phyloP scores from a whole-genome alignment of 257 asterid species.

The Verbena officinalis region DNA sequence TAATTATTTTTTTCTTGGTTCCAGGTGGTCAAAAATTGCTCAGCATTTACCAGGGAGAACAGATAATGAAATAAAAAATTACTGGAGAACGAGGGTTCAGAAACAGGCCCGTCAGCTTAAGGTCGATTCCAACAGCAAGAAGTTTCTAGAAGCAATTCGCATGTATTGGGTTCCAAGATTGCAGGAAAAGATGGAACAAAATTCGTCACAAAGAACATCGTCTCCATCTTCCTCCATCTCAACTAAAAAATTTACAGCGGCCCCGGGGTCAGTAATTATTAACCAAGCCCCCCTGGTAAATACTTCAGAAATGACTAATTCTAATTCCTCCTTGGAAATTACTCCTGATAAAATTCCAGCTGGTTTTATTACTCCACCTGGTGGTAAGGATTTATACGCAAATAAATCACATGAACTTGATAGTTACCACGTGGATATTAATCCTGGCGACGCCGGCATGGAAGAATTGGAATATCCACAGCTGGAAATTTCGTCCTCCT shows the following conservation, averaged over 20 bases:
- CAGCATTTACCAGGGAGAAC: conserved; percentile 81
- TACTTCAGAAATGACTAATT: conserved; percentile 1
- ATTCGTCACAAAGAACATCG: conserved; percentile 35
- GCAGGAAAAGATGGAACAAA: conserved; percentile 60
- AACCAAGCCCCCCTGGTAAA: conserved; percentile 28
- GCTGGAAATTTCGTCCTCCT: conserved; percentile 28
- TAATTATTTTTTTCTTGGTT: conserved; percentile 20
- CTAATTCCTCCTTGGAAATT: conserved; percentile 17
- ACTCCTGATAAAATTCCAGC: conserved; percentile 17
- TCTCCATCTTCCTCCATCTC: conserved; percentile 38
- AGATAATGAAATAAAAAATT: conserved; percentile 87
- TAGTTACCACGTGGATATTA: conserved; percentile 42
- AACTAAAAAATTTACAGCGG: conserved; percentile 30
- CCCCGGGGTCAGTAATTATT: conserved; percentile 19
- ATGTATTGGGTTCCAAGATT: conserved; percentile 71
- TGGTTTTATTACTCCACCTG: conserved; percentile 13
- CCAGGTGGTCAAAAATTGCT: conserved; percentile 88
- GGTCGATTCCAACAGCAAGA: conserved; percentile 69
- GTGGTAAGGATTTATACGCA: conserved; percentile 33
- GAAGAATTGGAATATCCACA: conserved; percentile 35
- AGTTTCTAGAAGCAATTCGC: conserved; percentile 62
- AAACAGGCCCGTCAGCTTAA: conserved; percentile 82
- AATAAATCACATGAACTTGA: conserved; percentile 24
- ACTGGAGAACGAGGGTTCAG: conserved; percentile 88
- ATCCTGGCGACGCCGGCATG: conserved; percentile 35